Percentiles rank a stretch among this genome's conserved stretches.
Conservation (phyloP, 83 land plant genomes). For the Picea abies region DNA sequence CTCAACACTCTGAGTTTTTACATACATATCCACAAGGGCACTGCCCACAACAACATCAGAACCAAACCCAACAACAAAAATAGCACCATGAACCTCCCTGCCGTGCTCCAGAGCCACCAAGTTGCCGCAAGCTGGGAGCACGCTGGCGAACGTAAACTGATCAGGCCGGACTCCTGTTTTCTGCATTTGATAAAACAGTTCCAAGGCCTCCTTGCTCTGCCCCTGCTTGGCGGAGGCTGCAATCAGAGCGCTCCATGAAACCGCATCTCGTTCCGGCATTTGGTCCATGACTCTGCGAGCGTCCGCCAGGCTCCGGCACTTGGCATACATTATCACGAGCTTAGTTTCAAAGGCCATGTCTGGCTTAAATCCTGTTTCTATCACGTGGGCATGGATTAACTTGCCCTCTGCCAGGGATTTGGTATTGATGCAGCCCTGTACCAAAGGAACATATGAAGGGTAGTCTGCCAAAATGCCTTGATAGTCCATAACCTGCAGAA, state of each 20-base stretch:
- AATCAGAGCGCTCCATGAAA: conserved; percentile 22
- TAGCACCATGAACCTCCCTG: not conserved
- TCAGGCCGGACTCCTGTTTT: not conserved
- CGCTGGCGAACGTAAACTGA: conserved; percentile 14
- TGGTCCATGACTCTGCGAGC: conserved; percentile 25
- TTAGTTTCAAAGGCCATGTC: not conserved
- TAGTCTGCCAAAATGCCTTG: conserved; percentile 6
- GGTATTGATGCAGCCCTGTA: conserved; percentile 3
- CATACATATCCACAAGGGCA: conserved; percentile 15
- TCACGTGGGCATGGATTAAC: not conserved
- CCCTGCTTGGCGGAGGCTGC: conserved; percentile 11
- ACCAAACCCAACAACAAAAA: not conserved
- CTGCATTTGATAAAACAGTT: conserved; percentile 14
- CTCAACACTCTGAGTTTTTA: not conserved
- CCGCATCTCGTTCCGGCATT: conserved; percentile 28
- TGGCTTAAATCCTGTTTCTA: conserved; percentile 1
- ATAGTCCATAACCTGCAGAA: not conserved
- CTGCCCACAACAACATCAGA: conserved; percentile 6
- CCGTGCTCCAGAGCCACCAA: conserved; percentile 3
- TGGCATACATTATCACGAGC: conserved; percentile 11
- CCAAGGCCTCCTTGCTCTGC: conserved; percentile 10
- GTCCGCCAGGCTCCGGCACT: conserved; percentile 23
- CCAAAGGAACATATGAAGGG: conserved; percentile 6
- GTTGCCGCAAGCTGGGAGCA: conserved; percentile 10
- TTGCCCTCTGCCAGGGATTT: conserved; percentile 8